Conservation (phyloP, 495 filamentous ascomycete species). For the Lasiosphaeria miniovina region DNA sequence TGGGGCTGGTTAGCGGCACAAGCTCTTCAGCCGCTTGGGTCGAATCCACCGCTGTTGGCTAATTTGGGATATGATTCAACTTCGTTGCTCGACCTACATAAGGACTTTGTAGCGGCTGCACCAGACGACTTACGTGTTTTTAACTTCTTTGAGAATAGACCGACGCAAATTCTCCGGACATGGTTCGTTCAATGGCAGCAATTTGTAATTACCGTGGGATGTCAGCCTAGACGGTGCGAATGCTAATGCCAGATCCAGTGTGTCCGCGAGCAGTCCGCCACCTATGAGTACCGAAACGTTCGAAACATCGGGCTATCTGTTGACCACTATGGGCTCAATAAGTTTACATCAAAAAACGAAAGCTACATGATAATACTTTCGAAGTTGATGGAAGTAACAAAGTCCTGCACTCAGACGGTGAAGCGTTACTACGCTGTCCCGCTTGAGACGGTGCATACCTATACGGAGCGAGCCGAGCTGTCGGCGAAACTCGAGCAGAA, state of each 20-base stretch:
- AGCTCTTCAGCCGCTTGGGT: conserved; percentile 19
- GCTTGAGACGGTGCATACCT: conserved; percentile 17
- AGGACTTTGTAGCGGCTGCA: conserved; percentile 7
- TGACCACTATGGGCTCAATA: conserved; percentile 24
- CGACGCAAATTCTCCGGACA: conserved; percentile 7
- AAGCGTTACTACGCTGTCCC: conserved; percentile 17
- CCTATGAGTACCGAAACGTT: conserved; percentile 11
- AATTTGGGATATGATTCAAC: conserved; percentile 21
- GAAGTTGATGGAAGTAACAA: conserved; percentile 14
- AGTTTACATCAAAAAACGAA: conserved; percentile 18
- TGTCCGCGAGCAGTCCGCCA: conserved; percentile 16
- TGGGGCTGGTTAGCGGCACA: conserved; percentile 15
- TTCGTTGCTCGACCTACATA: conserved; percentile 18
- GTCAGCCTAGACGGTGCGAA: conserved; percentile 1
- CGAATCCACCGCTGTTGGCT: conserved; percentile 17
- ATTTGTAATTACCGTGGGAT: conserved; percentile 4
- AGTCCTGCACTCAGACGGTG: neutral
- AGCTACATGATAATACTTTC: conserved; percentile 18
- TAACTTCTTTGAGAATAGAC: conserved; percentile 14
- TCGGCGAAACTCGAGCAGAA: conserved; percentile 16
- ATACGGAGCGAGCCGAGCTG: conserved; percentile 14
- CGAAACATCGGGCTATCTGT: conserved; percentile 23
- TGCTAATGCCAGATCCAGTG: conserved; percentile 13
- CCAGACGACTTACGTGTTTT: conserved; percentile 10
- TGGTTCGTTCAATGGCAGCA: conserved; percentile 9